Base-by-base conservation (phyloP, 2,329 filamentous ascomycete species). In the Aspergillus fijiensis region DNA sequence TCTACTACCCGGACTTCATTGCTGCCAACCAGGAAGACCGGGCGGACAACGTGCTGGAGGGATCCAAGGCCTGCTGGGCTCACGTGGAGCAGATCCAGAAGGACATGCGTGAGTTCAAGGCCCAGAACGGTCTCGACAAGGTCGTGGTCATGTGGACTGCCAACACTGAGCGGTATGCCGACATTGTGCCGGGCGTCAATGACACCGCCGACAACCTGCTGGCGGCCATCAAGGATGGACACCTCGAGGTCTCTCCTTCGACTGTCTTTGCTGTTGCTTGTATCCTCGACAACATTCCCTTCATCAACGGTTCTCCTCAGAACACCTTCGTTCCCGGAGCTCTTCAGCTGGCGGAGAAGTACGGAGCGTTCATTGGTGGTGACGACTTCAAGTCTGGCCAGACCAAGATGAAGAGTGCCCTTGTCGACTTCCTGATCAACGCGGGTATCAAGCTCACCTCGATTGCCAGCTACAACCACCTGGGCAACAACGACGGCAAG, bases 301-400 rank as follows among this genome's bases (percentile, higher is more conserved):
- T 99, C 84, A 97, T 99, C 88, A 99, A 99, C 79, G 95, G 95
- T 60, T 99, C 95, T 65, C 95, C 95, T 35, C 95, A 99, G 80
- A 99, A 99, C 85, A 99, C 95, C 49, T 98, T 99, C 72, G 94
- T 99, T 21, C 94, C 94, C 9, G 95, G 95, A 72, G 91, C 89
- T 62, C 88, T 98, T 68, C 84, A 94, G 73, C 87, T 99, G 60
- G 95, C 95, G 23, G 91, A 96, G 82, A 84, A 89, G 78, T 88
- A 96, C 78, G 84, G 86, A 59, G 87, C 93, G 63, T 99, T 96
- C 82, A 92, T 99, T 71, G 95, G 95, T 60, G 95, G 95, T 66
- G 95, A 99, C 72, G 95, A 99, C 81, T 99, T 99, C 89, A 99
- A 99, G 84, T 98, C 95, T 64, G 95, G 95, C 64, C 95, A 99